Conservation (phyloP, 1,284 basidiomycete species). For the Farysia itapuensis region DNA sequence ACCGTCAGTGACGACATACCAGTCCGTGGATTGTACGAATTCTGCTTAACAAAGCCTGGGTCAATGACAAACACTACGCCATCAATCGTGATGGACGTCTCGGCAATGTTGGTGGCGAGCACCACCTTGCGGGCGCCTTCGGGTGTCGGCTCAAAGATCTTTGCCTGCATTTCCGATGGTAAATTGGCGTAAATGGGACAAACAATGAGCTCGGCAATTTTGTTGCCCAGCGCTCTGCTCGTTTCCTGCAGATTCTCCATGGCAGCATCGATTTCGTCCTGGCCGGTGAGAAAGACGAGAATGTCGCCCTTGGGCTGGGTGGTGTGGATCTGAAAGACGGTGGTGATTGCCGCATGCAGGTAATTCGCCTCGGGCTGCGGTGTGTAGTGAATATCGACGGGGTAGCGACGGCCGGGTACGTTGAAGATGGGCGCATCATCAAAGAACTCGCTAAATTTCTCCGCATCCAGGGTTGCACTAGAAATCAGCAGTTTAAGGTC, state of each 20-base stretch:
- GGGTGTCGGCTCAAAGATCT: conserved; percentile 98
- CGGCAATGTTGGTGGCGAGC: conserved; percentile 93
- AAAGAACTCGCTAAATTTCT: conserved; percentile 58
- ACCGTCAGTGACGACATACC: conserved; percentile 58
- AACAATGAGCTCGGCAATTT: conserved; percentile 88
- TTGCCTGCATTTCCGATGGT: conserved; percentile 97
- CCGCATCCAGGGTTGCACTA: conserved; percentile 56
- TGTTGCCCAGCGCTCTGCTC: conserved; percentile 88
- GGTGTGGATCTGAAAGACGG: conserved; percentile 97
- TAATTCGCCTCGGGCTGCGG: conserved; percentile 68
- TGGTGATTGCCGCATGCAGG: conserved; percentile 96
- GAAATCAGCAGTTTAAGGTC: conserved; percentile 57
- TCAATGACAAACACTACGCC: conserved; percentile 60
- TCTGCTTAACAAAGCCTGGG: conserved; percentile 59
- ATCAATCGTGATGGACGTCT: conserved; percentile 59
- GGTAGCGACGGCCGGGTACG: conserved; percentile 93
- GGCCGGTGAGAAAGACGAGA: conserved; percentile 94
- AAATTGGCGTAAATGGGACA: conserved; percentile 98
- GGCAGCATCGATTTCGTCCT: conserved; percentile 98
- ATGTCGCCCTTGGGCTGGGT: conserved; percentile 98
- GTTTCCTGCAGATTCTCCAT: conserved; percentile 91
- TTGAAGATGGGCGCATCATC: conserved; percentile 58
- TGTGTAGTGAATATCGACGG: conserved; percentile 95
- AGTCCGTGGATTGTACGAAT: conserved; percentile 58
- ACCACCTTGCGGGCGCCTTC: conserved; percentile 90